phyloP scores from a whole-genome alignment of 345 rosid species.

The Pistacia vera region DNA sequence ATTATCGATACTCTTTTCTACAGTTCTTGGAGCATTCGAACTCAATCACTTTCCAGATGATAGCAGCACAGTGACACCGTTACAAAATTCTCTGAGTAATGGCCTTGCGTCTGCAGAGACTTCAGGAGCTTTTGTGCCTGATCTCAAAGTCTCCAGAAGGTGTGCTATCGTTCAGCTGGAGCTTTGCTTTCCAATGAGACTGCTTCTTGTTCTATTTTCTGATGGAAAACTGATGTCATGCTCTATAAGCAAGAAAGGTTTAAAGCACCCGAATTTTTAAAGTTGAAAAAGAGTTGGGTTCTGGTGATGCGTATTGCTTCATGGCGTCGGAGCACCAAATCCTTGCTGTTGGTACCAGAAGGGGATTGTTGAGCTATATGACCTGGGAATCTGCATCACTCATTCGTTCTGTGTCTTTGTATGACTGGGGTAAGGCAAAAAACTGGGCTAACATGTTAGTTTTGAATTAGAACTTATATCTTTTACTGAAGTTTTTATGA shows the following conservation, averaged over 20 bases:
- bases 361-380: slow-evolving; percentile 83
- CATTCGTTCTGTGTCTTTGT: slow-evolving; percentile 80
- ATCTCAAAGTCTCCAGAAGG: slow-evolving; percentile 34
- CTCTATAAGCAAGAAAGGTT: slow-evolving; percentile 85
- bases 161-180: slow-evolving; percentile 69
- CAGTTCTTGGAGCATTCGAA: slow-evolving; percentile 86
- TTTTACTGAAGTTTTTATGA: not conserved
- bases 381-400: slow-evolving; percentile 69
- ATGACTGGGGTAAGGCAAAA: slow-evolving; percentile 78
- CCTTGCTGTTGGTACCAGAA: slow-evolving; percentile 94
- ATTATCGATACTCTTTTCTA: slow-evolving; percentile 17
- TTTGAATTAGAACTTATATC: not conserved
- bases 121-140: slow-evolving; percentile 34
- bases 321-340: slow-evolving; percentile 88
- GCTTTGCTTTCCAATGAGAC: slow-evolving; percentile 64
- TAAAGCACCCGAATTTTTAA: slow-evolving; percentile 69
- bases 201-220: slow-evolving; percentile 71
- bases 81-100: slow-evolving; percentile 46
- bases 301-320: slow-evolving; percentile 83
- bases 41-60: slow-evolving; percentile 41
- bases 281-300: slow-evolving; percentile 67
- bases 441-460: slow-evolving; percentile 2
- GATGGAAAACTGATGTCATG: slow-evolving; percentile 77
- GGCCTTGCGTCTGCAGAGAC: slow-evolving; percentile 52
- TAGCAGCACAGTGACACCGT: slow-evolving; percentile 35